Base-by-base conservation (phyloP, 257 asterid species). In the Penstemon eatonii region DNA sequence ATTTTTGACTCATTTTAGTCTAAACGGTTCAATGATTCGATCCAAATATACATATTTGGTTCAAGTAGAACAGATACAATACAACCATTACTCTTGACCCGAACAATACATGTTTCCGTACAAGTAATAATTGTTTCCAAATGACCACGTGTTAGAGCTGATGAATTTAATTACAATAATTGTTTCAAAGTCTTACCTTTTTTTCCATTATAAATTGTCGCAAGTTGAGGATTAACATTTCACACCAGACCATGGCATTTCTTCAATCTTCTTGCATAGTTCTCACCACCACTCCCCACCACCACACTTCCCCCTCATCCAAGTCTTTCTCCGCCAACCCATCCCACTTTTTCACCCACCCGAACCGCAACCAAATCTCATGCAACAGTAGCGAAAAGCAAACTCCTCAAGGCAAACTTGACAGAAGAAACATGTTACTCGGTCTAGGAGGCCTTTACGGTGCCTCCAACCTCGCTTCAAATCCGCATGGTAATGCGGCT, bases 381-480 rank as follows among this genome's bases (percentile, higher is more conserved):
- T 80, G 83, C 77, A 77, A 66, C 60, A 62, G 38, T 37, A 68
- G 45, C 47, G 46, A 12, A 4, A 56, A 53, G 42, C 50, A 18
- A 4, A 8, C 75, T 7, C 43, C 46, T 3, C 54, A 56, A 12
- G 70, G 67, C 1, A 58, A 12, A 13, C 60, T 76, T 1, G 79
- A 80, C 70, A 70, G 85, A 15, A 49, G 85, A 11, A 77, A 81
- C 81, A 78, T 81, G 78, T 77, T 81, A 12, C 71, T 75, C 4
- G 79, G 83, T 3, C 11, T 81, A 8, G 81, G 81, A 3, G 77
- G 85, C 3, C 53, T 81, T 5, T 78, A 74, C 39, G 81, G 83
- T 8, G 77, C 79, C 3, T 60, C 81, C 66, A 78, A 42, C 73
- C 81, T 77, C 40, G 45, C 51, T 13, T 18, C 73, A 2, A 57